phyloP scores from a whole-genome alignment of 305 asterid genomes.

The Fraxinus greggii region DNA sequence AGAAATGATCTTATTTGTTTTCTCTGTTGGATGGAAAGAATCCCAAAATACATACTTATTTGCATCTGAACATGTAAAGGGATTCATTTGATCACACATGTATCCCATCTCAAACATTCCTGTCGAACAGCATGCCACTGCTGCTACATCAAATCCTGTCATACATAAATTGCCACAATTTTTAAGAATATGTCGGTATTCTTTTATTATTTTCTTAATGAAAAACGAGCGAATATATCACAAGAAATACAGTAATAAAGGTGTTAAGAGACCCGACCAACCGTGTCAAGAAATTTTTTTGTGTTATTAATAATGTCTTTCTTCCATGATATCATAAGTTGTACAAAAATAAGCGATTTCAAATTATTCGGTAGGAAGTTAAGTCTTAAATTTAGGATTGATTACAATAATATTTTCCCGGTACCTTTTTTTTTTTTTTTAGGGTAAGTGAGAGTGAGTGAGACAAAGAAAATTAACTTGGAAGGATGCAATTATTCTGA shows the following conservation, averaged over 20 bases:
- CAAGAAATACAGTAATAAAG: background rate
- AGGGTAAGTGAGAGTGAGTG: too few relatives aligned
- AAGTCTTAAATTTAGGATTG: background rate
- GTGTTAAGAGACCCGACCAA: background rate
- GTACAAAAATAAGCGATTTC: background rate
- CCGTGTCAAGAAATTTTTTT: background rate
- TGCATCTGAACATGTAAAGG: conserved; percentile 78
- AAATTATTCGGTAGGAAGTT: background rate
- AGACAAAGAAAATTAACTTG: too few relatives aligned
- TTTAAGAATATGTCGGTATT: background rate
- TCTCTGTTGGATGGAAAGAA: conserved; percentile 76
- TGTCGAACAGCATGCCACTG: conserved; percentile 78
- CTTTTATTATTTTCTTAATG: background rate
- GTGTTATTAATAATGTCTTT: background rate
- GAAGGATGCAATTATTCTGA: background rate
- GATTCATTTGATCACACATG: conserved; percentile 54
- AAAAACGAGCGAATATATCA: background rate
- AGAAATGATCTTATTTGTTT: conserved; percentile 48
- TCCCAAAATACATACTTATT: conserved; percentile 73
- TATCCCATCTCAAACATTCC: conserved; percentile 94
- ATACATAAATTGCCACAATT: background rate
- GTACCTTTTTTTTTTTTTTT: too few relatives aligned
- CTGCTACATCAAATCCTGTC: conserved; percentile 67
- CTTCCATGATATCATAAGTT: background rate
- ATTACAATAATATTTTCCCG: background rate